These are phyloP conservation scores for Kwoniella europaea DNA, from an alignment of 768 basidiomycete species.

Conservation along the genomic window DNA sequence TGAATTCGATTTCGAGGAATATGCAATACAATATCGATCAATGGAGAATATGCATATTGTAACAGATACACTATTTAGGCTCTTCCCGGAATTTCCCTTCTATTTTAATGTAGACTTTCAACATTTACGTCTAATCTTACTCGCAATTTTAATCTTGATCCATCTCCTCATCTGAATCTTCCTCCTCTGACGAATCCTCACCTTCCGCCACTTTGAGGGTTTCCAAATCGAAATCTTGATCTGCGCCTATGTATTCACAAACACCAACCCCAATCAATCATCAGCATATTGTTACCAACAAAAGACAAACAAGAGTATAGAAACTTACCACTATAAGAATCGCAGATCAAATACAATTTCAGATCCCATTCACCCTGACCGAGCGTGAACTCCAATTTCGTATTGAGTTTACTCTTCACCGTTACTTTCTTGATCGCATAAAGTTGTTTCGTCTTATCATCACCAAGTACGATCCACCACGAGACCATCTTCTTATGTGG, in stretches of 20 bases:
- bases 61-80: no score
- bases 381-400: constrained; percentile 87
- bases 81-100: no score
- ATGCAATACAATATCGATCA: no score
- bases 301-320: no score
- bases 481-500: constrained; percentile 87
- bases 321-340: constrained; percentile 83
- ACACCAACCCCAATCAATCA: background rate
- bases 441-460: constrained; percentile 71
- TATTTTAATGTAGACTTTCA: no score
- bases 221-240: constrained; percentile 85
- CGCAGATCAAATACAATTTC: constrained; percentile 89
- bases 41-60: no score
- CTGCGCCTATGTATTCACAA: constrained; percentile 63
- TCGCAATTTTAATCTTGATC: constrained; percentile 43
- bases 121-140: no score
- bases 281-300: no score
- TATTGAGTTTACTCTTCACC: constrained; percentile 67
- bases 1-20: no score
- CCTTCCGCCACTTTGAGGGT: constrained; percentile 87
- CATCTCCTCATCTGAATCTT: constrained; percentile 62
- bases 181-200: constrained; percentile 77
- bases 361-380: constrained; percentile 74
- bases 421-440: constrained; percentile 89
- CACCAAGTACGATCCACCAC: constrained; percentile 98